A percentile compares a stretch with the other conserved stretches of the same genome.
phyloP scores from a whole-genome alignment of 2,329 filamentous ascomycete species.

The Fusarium sp. region DNA sequence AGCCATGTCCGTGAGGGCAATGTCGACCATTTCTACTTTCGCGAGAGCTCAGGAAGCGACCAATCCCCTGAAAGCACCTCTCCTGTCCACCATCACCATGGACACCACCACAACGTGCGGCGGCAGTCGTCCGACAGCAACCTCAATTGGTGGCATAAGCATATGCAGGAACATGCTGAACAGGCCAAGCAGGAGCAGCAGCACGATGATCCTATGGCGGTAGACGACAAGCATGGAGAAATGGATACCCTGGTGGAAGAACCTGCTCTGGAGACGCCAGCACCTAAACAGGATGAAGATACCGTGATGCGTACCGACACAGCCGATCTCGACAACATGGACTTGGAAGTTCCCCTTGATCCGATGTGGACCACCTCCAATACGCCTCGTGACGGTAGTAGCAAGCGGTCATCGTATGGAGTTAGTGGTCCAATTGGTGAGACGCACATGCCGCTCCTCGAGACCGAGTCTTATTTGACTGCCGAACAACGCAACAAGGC shows the following conservation, averaged over 20 bases:
- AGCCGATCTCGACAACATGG: constrained; percentile 55
- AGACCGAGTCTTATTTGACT: constrained; percentile 35
- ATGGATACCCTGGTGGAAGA: constrained; percentile 37
- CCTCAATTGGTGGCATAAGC: constrained; percentile 77
- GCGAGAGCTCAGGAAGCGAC: constrained; percentile 69
- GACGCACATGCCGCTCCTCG: constrained; percentile 39
- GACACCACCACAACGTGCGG: constrained; percentile 48
- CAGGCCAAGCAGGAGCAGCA: constrained; percentile 63
- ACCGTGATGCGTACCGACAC: constrained; percentile 51
- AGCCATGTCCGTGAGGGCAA: constrained; percentile 74
- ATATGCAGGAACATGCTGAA: constrained; percentile 82
- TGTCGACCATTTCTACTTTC: constrained; percentile 75
- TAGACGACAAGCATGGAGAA: constrained; percentile 44
- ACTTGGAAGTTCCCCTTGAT: constrained; percentile 52
- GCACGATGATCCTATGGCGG: constrained; percentile 39
- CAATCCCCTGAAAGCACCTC: constrained; percentile 54
- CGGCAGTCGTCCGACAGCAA: constrained; percentile 70
- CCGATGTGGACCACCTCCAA: constrained; percentile 54
- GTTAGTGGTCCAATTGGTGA: constrained; percentile 41
- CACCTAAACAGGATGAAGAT: constrained; percentile 33
- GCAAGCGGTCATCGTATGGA: constrained; percentile 44
- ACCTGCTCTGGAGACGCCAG: constrained; percentile 19
- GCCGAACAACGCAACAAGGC: constrained; percentile 37
- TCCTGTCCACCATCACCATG: constrained; percentile 40
- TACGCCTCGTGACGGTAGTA: constrained; percentile 37